Base-by-base conservation (phyloP, 352 stramenopile species). In the Halophytophthora polymorphica region DNA sequence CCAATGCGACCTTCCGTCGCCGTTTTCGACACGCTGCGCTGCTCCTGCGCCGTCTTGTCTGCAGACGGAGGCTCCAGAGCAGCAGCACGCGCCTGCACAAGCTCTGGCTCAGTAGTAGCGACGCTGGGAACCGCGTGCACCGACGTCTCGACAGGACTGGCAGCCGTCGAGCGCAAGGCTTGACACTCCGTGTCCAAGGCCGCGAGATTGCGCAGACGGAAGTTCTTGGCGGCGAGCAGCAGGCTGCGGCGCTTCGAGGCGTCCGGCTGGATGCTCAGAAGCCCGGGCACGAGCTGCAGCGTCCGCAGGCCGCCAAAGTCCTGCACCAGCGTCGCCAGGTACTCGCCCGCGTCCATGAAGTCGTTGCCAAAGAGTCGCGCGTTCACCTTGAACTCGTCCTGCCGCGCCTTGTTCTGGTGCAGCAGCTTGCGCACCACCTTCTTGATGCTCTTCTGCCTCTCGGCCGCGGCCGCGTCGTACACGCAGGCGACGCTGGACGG, bases 351-450 rank as follows among this genome's bases (percentile, higher is more conserved):
- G 36, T 90, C 82, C 79, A 93, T 88, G 37, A 89, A 90, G 51
- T 84, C 77, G 63, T 85, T 90, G 29, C 82, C 82, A 58, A 73
- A 88, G 10, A 93, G 62, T 1, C 76, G 73, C 28, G 79, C 77
- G 40, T 89, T 93, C 42, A 85, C 82, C 68, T 90, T 93, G 54
- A 93, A 93, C 28, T 90, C 82, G 47, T 90, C 73, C 19, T 86
- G 47, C 34, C 69, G 70, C 10, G 48, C 23, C 25, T 79, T 85
- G 58, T 86, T 53, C 48, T 76, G 79, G 23, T 69, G 71, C n/a
- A 86, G 59, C n/a, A 86, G 36, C 47, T 83, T 88, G 49, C 82
- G 85, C 51, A 88, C 61, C 4, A 70, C 66, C 43, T 87, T 86
- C 49, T 88, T 73, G 52, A 92, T 69, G 12, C 69, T 71, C 42